phyloP scores from a whole-genome alignment of 768 basidiomycete genomes.

The Cyathus striatus region DNA sequence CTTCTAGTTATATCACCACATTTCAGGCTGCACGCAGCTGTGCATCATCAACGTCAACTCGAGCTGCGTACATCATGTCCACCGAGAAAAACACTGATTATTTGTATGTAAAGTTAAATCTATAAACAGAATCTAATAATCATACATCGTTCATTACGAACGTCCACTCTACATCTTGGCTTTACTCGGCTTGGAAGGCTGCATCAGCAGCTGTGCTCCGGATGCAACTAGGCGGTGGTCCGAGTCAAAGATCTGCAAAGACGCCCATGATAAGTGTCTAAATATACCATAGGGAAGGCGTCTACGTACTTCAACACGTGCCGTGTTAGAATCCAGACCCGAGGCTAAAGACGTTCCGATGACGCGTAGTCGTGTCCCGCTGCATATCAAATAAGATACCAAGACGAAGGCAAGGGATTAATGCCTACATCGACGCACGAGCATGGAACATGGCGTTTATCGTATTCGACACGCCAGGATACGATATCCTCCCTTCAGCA shows the following conservation, averaged over 20 bases:
- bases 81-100: too few relatives aligned
- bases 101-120: too few relatives aligned
- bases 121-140: too few relatives aligned
- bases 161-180: slow-evolving; percentile 1
- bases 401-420: too few relatives aligned
- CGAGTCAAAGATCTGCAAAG: slow-evolving; percentile 34
- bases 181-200: slow-evolving; percentile 15
- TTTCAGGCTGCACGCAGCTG: too few relatives aligned
- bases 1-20: too few relatives aligned
- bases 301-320: slow-evolving; percentile 34
- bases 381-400: slow-evolving; percentile 7
- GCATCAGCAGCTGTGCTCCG: slow-evolving; percentile 36
- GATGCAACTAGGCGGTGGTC: slow-evolving; percentile 36
- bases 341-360: slow-evolving; percentile 30
- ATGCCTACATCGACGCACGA: slow-evolving; percentile 28
- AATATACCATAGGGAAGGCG: background rate
- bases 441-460: slow-evolving; percentile 44
- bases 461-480: slow-evolving; percentile 35
- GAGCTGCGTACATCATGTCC: too few relatives aligned
- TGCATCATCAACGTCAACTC: too few relatives aligned
- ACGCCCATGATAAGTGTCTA: background rate
- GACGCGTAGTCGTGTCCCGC: slow-evolving; percentile 38
- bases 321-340: slow-evolving; percentile 21
- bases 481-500: slow-evolving; percentile 19
- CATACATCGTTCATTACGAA: too few relatives aligned